Base-by-base conservation (phyloP, 768 basidiomycete genomes). In the Lentinula aciculospora region DNA sequence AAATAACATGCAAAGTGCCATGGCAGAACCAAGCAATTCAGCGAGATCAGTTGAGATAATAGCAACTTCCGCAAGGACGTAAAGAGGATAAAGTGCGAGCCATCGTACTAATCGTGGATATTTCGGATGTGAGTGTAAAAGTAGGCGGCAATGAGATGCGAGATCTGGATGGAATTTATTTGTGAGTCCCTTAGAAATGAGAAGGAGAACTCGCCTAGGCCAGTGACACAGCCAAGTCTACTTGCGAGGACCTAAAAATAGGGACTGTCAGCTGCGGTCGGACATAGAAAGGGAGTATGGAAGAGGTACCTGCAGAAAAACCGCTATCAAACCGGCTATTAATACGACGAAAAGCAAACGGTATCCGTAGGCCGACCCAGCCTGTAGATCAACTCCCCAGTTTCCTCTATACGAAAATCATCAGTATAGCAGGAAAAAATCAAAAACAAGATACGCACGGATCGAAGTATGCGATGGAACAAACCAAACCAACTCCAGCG, bases 341-440 rank as follows among this genome's bases (percentile, higher is more conserved):
- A 97, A 78, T 10, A 98, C 86, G 15, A 92, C 77, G 70, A 96
- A 95, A 29, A 98, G 80, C 13, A 95, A 77, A 59, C 81, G 82
- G 71, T 96, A 97, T 0, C 95, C 94, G 67, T 81, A 95, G 57
- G 85, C 69, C 19, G 89, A 88, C 9, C 93, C 93, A 1, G 93
- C 93, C 70, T 91, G 87, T 7, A 95, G 74, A 72, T 94, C 93
- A 15, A 94, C 92, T 17, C 88, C 84, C 93, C 92, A 94, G 66
- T 94, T 95, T 28, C 92, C 90, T 19, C 86, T 13, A 25, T 31
- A 4, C 45, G 46, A 31, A 32, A 56, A 21, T 51, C 7, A 31
- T 9, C 27, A 23, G 53, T 28, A n/a, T 6, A n/a, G 4, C 17
- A 29, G 1, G 0, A 45, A 17, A 55, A 45, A 54, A n/a, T 54